phyloP scores from a whole-genome alignment of 208 protist genomes.

The Leishmania gerbilli region DNA sequence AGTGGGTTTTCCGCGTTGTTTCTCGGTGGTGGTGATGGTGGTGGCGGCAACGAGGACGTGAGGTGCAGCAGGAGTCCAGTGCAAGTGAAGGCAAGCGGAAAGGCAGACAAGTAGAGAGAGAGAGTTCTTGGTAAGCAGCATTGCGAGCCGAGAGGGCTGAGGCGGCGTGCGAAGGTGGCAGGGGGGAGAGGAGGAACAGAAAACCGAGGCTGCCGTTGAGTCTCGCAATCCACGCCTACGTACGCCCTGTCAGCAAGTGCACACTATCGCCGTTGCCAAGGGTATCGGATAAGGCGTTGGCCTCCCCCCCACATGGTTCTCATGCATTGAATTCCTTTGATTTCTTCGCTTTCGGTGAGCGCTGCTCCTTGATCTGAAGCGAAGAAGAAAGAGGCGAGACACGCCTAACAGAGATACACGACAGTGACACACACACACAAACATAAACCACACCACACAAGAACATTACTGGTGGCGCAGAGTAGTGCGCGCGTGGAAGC shows the following conservation, averaged over 20 bases:
- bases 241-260: neutral
- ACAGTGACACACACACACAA: no score
- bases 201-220: neutral
- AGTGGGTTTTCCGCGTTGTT: neutral
- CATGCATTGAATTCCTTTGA: neutral
- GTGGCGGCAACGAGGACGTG: neutral
- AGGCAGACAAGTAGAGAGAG: neutral
- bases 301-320: neutral
- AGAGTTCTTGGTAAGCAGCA: neutral
- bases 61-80: neutral
- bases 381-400: neutral
- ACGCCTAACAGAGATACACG: no score
- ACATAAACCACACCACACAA: neutral
- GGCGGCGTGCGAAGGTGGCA: no score
- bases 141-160: neutral
- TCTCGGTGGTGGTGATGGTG: neutral
- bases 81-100: neutral
- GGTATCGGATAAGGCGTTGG: neutral
- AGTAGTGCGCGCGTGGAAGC: neutral
- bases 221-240: neutral
- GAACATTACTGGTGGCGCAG: neutral
- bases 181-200: neutral
- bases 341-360: neutral
- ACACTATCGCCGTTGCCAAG: neutral
- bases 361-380: neutral